Base-by-base conservation (phyloP, 164 flowering plant species). In the Sextonia rubra region DNA sequence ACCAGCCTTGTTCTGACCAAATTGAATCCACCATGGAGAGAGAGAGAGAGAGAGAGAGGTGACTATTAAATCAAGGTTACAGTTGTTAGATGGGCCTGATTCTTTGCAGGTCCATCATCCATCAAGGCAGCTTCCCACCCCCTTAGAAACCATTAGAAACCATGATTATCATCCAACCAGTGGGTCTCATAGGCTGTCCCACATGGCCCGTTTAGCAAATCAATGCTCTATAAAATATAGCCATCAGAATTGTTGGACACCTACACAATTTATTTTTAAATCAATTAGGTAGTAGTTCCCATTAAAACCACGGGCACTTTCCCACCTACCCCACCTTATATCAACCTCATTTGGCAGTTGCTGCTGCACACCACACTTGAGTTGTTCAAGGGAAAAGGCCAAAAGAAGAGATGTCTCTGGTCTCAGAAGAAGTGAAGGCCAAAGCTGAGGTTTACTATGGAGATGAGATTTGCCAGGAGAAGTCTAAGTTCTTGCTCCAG, bases 381-480 rank as follows among this genome's bases (percentile, higher is more conserved):
- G 30, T 63, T 5, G 23, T n/a, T 37, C 44, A 37, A 60, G 11
- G 27, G 60, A 20, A 12, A 48, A 30, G 49, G 17, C 22, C 49
- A 65, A 11, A 14, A 32, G 22, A 66, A 37, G 69, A 66, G 17
- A 69, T 69, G 71, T 4, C 71, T 69, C 44, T 29, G 8, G 22
- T 69, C 44, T 12, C 71, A 25, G 62, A 69, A 69, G 71, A 52
- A 23, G n/a, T 24, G 7, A 69, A 49, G 48, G 71, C 60, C 60
- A 69, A 69, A 55, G 71, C 71, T 29, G 61, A 69, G 25, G n/a
- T 69, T 55, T 69, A 49, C 47, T 20, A 69, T 52, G 71, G 71
- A 12, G 71, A 69, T 69, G 71, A 69, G 62, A 69, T 69, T 25
- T 48, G 71, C 30, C 25, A 48, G n/a, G 71, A 25, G 61, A 69